Base-by-base conservation (phyloP, 1,139 yeast genomes). In the Kodamaea sp. region DNA sequence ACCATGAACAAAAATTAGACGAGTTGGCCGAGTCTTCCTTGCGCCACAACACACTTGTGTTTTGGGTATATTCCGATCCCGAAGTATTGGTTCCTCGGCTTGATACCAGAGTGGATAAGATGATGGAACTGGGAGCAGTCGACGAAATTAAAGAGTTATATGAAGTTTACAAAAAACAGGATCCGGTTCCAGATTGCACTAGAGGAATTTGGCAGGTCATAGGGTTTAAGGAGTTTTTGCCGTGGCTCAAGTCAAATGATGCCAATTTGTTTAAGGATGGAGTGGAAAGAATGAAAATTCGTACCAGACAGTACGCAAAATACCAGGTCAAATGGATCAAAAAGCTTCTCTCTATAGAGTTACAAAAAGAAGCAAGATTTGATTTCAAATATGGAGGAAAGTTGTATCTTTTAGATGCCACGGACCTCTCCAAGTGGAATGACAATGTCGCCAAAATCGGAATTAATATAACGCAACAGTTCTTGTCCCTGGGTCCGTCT, bases 151-250 rank as follows among this genome's bases (percentile, higher is more conserved):
- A 70, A 7, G 75, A 78, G 33, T 55, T 92, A 54, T 80, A 73
- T 50, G 51, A 59, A 0, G 66, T 59, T 24, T 83, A 72, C 42
- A 37, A 48, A 18, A 26, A 38, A 1, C 49, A 42, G 14, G 44
- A 52, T 0, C 64, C 64, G 1, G 54, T 50, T 15, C 78, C 79
- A 2, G 80, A 76, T 35, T 62, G 79, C 37, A 83, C 86, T 33
- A 66, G 76, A 35, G 97, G 98, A 1, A 75, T 92, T 0, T 90
- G 89, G 88, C 98, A 92, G 59, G 96, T 88, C 2, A 89, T 92
- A 50, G 99, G 99, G 2, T 92, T 88, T 57, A 87, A 88, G 52
- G 97, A 92, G 56, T 90, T 92, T 53, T 57, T 89, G 24, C 95
- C 96, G 0, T 90, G 89, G 83, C 58, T 92, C 4, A 39, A 44